Conservation (phyloP, 208 protist species). For the Trypanosoma melophagium region DNA sequence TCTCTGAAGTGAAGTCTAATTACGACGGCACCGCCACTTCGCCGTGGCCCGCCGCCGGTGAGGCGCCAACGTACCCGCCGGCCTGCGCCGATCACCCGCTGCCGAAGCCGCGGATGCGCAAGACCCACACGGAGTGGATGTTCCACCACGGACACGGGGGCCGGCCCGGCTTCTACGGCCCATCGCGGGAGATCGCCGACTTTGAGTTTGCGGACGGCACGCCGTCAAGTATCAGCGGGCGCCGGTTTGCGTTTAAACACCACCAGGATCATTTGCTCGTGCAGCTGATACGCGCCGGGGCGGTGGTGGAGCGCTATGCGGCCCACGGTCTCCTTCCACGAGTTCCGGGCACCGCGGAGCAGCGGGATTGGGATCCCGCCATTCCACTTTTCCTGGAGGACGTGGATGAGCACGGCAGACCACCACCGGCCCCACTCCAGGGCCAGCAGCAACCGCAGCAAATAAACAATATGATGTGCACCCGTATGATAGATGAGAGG, state of each 20-base stretch:
- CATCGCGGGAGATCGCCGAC: conserved; percentile 77
- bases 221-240: conserved; percentile 54
- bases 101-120: conserved; percentile 56
- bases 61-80: conserved; percentile 49
- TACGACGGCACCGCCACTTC: conserved; percentile 38
- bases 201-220: conserved; percentile 88
- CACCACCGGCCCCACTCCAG: conserved; percentile 32
- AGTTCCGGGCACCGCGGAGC: conserved; percentile 74
- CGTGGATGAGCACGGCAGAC: conserved; percentile 70
- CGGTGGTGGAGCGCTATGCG: conserved; percentile 72
- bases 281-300: conserved; percentile 83
- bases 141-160: conserved; percentile 79
- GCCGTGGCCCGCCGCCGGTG: conserved; percentile 37
- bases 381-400: conserved; percentile 89
- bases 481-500: conserved; percentile 56
- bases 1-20: conserved; percentile 50
- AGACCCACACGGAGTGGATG: conserved; percentile 87
- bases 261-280: conserved; percentile 87
- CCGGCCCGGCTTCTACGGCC: conserved; percentile 66
- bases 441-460: conserved; percentile 1
- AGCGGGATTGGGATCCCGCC: conserved; percentile 87
- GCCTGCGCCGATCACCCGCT: conserved; percentile 52
- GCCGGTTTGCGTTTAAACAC: conserved; percentile 82
- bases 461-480: conserved; percentile 19
- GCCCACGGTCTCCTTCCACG: conserved; percentile 63